Conservation (phyloP, 176 grass and related monocot species). For the Poa annua region DNA sequence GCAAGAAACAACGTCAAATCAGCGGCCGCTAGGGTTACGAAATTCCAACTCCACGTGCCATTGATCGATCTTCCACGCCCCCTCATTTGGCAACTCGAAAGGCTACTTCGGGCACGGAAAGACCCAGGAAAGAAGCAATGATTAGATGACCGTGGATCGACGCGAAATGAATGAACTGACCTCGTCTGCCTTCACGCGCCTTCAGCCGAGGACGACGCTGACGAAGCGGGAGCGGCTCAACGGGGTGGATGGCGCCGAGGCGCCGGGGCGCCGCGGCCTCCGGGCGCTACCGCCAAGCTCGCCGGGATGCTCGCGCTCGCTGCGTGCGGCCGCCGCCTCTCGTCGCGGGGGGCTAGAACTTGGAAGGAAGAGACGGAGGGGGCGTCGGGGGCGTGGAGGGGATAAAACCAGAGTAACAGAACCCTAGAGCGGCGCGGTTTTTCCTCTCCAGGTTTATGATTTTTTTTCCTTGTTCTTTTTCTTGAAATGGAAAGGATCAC, state of each 20-base stretch:
- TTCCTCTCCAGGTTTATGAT: not conserved
- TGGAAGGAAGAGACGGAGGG: not conserved
- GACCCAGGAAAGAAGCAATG: not conserved
- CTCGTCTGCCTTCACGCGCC: slow-evolving; percentile 25
- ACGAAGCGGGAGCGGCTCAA: not conserved
- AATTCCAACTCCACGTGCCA: not conserved
- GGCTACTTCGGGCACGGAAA: not conserved
- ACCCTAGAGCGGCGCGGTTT: slow-evolving; percentile 29
- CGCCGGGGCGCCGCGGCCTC: slow-evolving; percentile 7
- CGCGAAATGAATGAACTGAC: not conserved
- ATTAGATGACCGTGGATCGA: not conserved
- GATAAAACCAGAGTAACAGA: slow-evolving; percentile 29
- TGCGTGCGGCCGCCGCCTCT: slow-evolving; percentile 1
- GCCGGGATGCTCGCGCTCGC: not conserved
- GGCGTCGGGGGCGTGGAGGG: not conserved
- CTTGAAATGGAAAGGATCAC: not conserved
- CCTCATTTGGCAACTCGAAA: not conserved
- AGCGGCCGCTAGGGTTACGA: slow-evolving; percentile 25
- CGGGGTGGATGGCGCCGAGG: slow-evolving; percentile 15
- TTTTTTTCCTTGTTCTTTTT: not conserved
- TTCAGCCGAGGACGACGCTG: not conserved
- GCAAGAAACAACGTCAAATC: not conserved
- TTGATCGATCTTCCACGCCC: not conserved
- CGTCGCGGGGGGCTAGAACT: not conserved
- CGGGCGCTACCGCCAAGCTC: slow-evolving; percentile 1